These are phyloP conservation scores for Tulasnella sp. DNA, from an alignment of 768 basidiomycete species.

Conservation along the genomic window DNA sequence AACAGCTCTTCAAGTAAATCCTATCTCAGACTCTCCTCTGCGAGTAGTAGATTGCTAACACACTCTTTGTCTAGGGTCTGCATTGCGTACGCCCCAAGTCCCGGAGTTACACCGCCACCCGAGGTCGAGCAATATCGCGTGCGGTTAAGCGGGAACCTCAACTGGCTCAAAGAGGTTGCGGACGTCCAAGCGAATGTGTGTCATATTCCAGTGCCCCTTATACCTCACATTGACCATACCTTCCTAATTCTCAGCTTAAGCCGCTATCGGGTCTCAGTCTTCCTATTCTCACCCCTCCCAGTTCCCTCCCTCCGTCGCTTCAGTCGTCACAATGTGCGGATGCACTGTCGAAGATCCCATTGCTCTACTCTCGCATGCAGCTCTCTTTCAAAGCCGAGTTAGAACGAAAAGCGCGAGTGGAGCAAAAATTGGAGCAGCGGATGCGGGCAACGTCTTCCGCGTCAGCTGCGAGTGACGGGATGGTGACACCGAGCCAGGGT, in stretches of 20 bases:
- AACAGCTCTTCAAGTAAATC: slow-evolving; percentile 7
- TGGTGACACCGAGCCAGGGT: not conserved
- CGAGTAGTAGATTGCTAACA: not conserved
- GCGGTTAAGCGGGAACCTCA: not conserved
- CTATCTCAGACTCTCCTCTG: not conserved
- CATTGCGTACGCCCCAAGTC: not conserved
- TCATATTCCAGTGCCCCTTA: not conserved
- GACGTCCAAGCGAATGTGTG: slow-evolving; percentile 3
- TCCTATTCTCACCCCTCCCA: slow-evolving; percentile 1
- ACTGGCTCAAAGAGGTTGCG: slow-evolving; percentile 3
- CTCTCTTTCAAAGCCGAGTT: slow-evolving; percentile 4
- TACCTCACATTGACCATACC: not conserved
- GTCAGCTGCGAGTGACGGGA: not conserved
- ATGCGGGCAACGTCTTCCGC: not conserved
- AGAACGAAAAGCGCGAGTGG: slow-evolving; percentile 1
- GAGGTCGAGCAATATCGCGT: slow-evolving; percentile 6
- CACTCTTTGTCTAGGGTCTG: slow-evolving; percentile 2
- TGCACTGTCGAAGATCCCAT: slow-evolving; percentile 5
- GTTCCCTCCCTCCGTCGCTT: not conserved
- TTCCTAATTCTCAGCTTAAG: slow-evolving; percentile 2
- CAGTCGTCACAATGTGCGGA: slow-evolving; percentile 1
- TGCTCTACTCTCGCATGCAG: slow-evolving; percentile 4
- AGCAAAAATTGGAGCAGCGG: slow-evolving; percentile 1
- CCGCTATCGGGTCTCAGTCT: not conserved
- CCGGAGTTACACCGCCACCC: not conserved